These are phyloP conservation scores for Pseudozyma sp. DNA, from an alignment of 1,284 basidiomycete species.

Conservation along the genomic window DNA sequence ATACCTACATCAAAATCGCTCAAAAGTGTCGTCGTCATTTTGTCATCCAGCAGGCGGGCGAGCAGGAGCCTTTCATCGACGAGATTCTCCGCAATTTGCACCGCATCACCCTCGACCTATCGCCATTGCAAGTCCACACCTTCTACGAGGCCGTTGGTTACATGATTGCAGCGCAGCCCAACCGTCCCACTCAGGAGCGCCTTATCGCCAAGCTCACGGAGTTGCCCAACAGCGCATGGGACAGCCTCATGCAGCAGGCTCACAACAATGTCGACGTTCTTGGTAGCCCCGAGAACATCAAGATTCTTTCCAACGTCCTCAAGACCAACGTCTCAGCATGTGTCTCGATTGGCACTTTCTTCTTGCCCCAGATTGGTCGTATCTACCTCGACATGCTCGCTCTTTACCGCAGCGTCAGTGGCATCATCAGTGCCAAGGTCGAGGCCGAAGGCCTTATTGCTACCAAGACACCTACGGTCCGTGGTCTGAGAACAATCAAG, in stretches of 20 bases:
- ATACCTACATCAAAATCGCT: constrained; percentile 99
- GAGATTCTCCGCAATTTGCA: constrained; percentile 94
- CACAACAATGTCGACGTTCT: constrained; percentile 92
- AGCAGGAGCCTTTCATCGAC: constrained; percentile 97
- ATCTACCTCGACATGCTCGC: constrained; percentile 99
- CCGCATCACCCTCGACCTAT: constrained; percentile 93
- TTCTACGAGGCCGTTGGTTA: constrained; percentile 90
- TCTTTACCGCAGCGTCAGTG: constrained; percentile 95
- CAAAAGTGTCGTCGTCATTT: constrained; percentile 99
- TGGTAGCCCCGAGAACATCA: constrained; percentile 91
- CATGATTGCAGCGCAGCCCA: constrained; percentile 99
- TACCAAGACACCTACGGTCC: constrained; percentile 96
- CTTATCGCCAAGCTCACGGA: constrained; percentile 96
- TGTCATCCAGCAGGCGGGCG: constrained; percentile 97
- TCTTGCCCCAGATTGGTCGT: constrained; percentile 93
- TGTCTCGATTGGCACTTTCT: constrained; percentile 95
- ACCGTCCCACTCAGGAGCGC: constrained; percentile 95
- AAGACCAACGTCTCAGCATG: constrained; percentile 99
- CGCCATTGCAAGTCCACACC: constrained; percentile 82
- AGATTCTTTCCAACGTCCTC: constrained; percentile 94
- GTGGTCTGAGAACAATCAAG: constrained; percentile 94
- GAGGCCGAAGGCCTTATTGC: constrained; percentile 83
- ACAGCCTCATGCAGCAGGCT: constrained; percentile 95
- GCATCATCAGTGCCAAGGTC: constrained; percentile 95
- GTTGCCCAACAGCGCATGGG: constrained; percentile 97